Conservation (phyloP, 192 early-diverging fungal species). For the Coemansia umbellata region DNA sequence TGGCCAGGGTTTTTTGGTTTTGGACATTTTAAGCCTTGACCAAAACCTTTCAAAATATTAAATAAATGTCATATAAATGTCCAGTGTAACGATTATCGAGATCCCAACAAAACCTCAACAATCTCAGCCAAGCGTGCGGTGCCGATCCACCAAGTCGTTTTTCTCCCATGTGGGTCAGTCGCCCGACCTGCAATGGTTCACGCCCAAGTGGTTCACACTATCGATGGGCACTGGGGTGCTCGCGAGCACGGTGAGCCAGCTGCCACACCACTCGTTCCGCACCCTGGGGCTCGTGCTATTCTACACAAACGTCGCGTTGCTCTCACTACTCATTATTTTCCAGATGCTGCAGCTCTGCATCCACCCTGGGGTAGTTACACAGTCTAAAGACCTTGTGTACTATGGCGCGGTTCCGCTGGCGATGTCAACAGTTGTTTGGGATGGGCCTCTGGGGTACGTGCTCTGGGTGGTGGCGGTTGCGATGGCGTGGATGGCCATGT, state of each 20-base stretch:
- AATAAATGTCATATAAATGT: too few species aligned
- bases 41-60: too few species aligned
- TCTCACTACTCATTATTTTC: constrained; percentile 9
- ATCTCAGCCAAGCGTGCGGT: not conserved
- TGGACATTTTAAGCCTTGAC: too few species aligned
- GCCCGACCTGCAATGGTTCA: constrained; percentile 37
- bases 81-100: too few species aligned
- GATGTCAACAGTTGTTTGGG: constrained; percentile 33
- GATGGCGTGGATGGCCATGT: constrained; percentile 15
- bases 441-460: not conserved
- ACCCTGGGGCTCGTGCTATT: constrained; percentile 22
- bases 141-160: not conserved
- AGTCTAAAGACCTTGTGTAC: constrained; percentile 42
- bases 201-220: constrained; percentile 53
- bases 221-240: constrained; percentile 53
- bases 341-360: constrained; percentile 16
- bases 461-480: constrained; percentile 35
- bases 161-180: not conserved
- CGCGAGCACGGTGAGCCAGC: constrained; percentile 18
- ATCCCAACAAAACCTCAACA: too few species aligned
- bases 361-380: constrained; percentile 21
- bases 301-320: constrained; percentile 27
- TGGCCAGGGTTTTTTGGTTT: too few species aligned
- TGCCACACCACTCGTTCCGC: constrained; percentile 21
- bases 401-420: constrained; percentile 52